Conservation (phyloP, 768 basidiomycete genomes). For the Podaxis pistillaris region DNA sequence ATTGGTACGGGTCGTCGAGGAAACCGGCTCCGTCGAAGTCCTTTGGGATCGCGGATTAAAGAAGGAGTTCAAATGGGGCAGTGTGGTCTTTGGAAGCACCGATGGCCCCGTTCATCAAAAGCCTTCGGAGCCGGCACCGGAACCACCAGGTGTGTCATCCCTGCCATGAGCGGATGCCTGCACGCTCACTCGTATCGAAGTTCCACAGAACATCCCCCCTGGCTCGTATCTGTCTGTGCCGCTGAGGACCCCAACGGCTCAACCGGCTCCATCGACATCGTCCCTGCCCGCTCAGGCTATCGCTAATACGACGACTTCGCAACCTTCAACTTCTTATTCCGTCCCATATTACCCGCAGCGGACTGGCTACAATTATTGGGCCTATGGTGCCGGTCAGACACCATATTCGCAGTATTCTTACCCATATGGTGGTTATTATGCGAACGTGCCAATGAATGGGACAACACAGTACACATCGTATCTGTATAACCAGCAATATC, state of each 20-base stretch:
- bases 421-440: constrained; percentile 16
- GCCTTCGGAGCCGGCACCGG: constrained; percentile 50
- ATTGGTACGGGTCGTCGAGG: constrained; percentile 68
- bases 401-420: constrained; percentile 19
- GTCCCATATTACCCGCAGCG: constrained; percentile 20
- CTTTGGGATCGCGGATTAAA: constrained; percentile 75
- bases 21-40: constrained; percentile 71
- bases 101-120: constrained; percentile 73
- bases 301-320: constrained; percentile 9
- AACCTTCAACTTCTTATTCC: constrained; percentile 14
- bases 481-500: constrained; percentile 15
- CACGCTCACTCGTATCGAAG: constrained; percentile 9
- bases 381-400: constrained; percentile 25
- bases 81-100: constrained; percentile 73
- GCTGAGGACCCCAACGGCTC: constrained; percentile 14
- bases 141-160: constrained; percentile 23
- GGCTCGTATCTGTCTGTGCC: constrained; percentile 19
- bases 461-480: constrained; percentile 16
- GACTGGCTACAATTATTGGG: constrained; percentile 37
- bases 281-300: background rate
- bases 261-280: constrained; percentile 12
- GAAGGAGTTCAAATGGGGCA: constrained; percentile 82
- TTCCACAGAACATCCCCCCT: constrained; percentile 11
- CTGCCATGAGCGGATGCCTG: constrained; percentile 1
- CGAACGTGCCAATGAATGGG: constrained; percentile 12